Percentiles rank a stretch among this genome's conserved stretches.
Evolutionary conservation across 2,329 filamentous ascomycete genomes (phyloP).

Genomic region (Penicillium italicum): DNA sequence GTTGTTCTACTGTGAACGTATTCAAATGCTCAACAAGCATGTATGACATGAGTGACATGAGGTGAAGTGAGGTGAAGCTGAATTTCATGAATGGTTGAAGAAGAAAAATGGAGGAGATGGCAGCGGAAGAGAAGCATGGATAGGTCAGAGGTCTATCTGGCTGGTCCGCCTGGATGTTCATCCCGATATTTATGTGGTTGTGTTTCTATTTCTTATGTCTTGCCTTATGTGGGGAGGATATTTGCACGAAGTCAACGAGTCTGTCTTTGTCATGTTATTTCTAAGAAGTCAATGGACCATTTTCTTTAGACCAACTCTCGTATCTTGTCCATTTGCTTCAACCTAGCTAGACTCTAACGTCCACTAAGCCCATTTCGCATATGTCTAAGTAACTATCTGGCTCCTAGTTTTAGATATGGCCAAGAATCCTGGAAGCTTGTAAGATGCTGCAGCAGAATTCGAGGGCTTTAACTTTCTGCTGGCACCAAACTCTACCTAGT

Average conservation of each 20-base stretch:
- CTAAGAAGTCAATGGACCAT: constrained; percentile 8
- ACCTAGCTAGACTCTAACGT: no score
- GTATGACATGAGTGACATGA: constrained; percentile 9
- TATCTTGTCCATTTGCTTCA: neutral
- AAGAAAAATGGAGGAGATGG: neutral
- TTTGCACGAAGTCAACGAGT: constrained; percentile 11
- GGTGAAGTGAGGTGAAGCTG: neutral
- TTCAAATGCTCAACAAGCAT: constrained; percentile 1
- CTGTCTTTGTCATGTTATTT: constrained; percentile 6
- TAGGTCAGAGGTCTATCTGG: constrained; percentile 5
- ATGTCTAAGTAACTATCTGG: neutral
- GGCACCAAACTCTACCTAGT: neutral
- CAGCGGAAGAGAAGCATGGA: neutral
- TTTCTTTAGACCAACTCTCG: neutral
- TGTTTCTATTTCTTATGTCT: neutral
- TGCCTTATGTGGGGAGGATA: neutral
- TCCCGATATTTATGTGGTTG: neutral
- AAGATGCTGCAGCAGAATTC: neutral
- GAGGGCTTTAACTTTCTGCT: neutral
- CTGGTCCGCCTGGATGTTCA: constrained; percentile 3
- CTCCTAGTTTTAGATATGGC: neutral
- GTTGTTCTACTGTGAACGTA: neutral
- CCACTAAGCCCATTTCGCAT: neutral
- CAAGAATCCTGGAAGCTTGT: neutral
- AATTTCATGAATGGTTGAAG: neutral